Conservation (phyloP, 148 eudicot species). For the Hydrangea macrophylla region DNA sequence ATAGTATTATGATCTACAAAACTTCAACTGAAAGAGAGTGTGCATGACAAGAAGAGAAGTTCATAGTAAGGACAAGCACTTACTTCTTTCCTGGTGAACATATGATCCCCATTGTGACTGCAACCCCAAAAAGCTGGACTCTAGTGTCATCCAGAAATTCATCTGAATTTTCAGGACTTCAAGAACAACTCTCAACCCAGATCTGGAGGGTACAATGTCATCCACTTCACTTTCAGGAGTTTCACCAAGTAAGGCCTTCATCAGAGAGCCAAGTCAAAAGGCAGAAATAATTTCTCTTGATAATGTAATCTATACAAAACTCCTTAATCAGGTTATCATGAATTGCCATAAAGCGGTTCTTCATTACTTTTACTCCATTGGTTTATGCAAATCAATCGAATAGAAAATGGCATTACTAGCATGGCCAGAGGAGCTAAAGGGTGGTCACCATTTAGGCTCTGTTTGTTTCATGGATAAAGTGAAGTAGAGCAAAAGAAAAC, state of each 20-base stretch:
- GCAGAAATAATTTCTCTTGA: background rate
- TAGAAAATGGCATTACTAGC: background rate
- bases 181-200: slow-evolving; percentile 65
- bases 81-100: slow-evolving; percentile 44
- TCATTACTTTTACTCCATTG: background rate
- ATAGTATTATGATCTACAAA: background rate
- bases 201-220: slow-evolving; percentile 46
- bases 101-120: slow-evolving; percentile 58
- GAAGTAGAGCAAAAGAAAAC: no score
- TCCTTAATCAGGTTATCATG: background rate
- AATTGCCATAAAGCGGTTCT: background rate
- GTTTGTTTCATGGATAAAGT: no score
- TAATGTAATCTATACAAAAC: background rate
- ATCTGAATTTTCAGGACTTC: slow-evolving; percentile 73
- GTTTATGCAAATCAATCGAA: background rate
- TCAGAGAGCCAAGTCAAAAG: slow-evolving; percentile 8
- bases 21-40: background rate
- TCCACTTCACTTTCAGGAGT: slow-evolving; percentile 41
- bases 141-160: slow-evolving; percentile 68
- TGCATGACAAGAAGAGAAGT: background rate
- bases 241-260: slow-evolving; percentile 92
- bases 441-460: no score
- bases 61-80: slow-evolving; percentile 30
- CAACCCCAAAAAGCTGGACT: slow-evolving; percentile 36
- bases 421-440: background rate